A percentile compares a stretch with the other conserved stretches of the same genome.
Evolutionary conservation across 306 rosid genomes (phyloP).

Genomic region (Mimosa bimucronata): DNA sequence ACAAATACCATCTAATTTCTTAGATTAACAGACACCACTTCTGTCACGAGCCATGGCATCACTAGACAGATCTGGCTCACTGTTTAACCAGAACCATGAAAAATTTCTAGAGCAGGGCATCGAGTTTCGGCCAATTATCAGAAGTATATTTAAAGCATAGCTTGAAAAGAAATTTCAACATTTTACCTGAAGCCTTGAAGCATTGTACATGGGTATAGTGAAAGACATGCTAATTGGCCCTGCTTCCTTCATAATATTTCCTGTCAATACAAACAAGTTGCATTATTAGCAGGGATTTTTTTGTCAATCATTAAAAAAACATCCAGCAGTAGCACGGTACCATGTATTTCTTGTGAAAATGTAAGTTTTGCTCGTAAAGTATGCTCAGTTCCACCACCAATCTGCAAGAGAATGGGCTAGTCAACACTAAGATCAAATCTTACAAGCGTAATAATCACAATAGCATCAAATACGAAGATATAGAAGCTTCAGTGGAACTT

Average conservation of each 20-base stretch:
- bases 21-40: neutral
- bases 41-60: neutral
- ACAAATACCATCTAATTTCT: constrained; percentile 3
- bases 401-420: constrained; percentile 51
- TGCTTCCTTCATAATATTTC: constrained; percentile 89
- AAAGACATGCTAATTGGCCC: constrained; percentile 98
- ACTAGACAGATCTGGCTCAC: neutral
- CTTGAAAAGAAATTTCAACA: neutral
- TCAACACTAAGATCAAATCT: constrained; percentile 32
- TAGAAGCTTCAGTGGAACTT: constrained; percentile 20
- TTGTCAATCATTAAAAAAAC: constrained; percentile 15
- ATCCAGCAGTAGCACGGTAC: constrained; percentile 43
- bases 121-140: constrained; percentile 1
- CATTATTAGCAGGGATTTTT: neutral
- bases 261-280: constrained; percentile 45
- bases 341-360: constrained; percentile 82
- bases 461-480: constrained; percentile 27
- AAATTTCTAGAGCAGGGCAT: neutral
- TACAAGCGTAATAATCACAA: neutral
- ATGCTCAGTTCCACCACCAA: constrained; percentile 95
- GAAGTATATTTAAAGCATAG: neutral
- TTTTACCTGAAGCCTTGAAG: constrained; percentile 51
- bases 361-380: constrained; percentile 83
- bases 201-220: constrained; percentile 87
- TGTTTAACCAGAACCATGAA: neutral